phyloP scores from a whole-genome alignment of 441 rosid species.

The Erodium moschatum region DNA sequence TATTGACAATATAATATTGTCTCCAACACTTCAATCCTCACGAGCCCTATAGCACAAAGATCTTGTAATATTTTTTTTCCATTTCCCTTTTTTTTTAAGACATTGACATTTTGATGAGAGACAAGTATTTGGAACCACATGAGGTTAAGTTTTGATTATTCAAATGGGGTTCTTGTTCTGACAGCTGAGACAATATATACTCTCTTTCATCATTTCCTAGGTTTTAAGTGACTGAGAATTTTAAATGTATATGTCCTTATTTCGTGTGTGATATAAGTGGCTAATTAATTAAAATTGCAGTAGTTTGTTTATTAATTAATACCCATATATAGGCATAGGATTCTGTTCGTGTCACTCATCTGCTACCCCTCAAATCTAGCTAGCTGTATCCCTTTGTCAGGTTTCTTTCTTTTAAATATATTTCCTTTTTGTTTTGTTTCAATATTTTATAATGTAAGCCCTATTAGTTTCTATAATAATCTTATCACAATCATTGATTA shows the following conservation, averaged over 20 bases:
- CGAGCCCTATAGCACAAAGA: too few species aligned
- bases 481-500: too few species aligned
- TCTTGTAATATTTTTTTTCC: too few species aligned
- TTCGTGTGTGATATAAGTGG: neutral
- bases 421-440: neutral
- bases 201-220: conserved; percentile 11
- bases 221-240: neutral
- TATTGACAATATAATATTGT: too few species aligned
- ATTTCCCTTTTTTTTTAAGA: too few species aligned
- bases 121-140: neutral
- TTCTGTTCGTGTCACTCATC: neutral
- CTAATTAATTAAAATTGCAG: neutral
- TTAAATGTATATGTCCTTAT: neutral
- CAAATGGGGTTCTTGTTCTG: neutral
- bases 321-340: conserved; percentile 8
- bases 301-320: neutral
- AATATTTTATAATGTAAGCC: neutral
- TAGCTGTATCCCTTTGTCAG: neutral
- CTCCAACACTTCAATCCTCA: too few species aligned
- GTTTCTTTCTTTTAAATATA: neutral
- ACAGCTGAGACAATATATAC: neutral
- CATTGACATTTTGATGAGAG: too few species aligned
- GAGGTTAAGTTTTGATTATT: neutral
- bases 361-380: neutral
- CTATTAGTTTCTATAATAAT: too few species aligned